Evolutionary conservation across 2,329 filamentous ascomycete genomes (phyloP).

Genomic region (Fusarium robinianum): DNA sequence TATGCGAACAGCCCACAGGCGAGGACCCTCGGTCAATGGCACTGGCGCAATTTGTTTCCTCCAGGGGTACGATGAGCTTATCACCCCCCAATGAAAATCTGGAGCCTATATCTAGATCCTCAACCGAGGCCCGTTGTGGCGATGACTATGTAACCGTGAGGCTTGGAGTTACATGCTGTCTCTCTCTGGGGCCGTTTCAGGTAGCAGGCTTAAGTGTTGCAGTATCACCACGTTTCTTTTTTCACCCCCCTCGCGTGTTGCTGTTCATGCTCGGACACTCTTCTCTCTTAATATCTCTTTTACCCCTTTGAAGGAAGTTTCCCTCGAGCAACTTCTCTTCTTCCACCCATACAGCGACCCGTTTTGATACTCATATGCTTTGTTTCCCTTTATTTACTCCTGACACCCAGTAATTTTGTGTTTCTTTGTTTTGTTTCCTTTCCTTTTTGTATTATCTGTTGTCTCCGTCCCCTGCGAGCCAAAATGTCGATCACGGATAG

Average conservation of each 20-base stretch:
- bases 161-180: neutral
- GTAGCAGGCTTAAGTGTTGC: neutral
- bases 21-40: too few species aligned
- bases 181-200: slow-evolving; percentile 10
- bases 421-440: neutral
- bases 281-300: neutral
- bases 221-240: slow-evolving; percentile 3
- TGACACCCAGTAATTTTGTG: slow-evolving; percentile 3
- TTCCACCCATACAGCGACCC: too few species aligned
- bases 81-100: slow-evolving; percentile 4
- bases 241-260: neutral
- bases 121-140: slow-evolving; percentile 3
- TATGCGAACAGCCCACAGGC: too few species aligned
- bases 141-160: slow-evolving; percentile 6
- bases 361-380: too few species aligned
- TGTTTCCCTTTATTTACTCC: neutral
- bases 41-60: too few species aligned
- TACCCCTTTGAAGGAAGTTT: too few species aligned
- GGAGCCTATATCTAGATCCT: slow-evolving; percentile 10
- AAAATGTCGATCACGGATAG: slow-evolving; percentile 19
- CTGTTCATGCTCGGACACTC: neutral
- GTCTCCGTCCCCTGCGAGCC: too few species aligned
- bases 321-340: too few species aligned
- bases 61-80: too few species aligned
- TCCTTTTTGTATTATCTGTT: neutral